phyloP scores from a whole-genome alignment of 345 rosid genomes.

The Erucastrum elatum region DNA sequence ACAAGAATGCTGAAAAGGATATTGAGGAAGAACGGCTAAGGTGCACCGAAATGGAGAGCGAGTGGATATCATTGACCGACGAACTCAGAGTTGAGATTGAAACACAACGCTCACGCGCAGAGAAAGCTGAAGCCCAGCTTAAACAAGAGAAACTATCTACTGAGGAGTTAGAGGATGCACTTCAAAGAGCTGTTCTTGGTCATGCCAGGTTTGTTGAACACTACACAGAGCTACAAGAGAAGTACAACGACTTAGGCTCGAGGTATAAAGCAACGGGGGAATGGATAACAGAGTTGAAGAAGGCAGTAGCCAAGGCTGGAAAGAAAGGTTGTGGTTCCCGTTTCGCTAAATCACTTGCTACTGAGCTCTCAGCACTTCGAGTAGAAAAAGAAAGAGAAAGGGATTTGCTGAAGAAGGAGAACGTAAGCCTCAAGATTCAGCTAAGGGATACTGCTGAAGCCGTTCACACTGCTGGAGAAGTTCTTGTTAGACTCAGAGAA shows the following conservation, averaged over 20 bases:
- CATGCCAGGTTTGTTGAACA: constrained; percentile 97
- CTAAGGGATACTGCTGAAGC: constrained; percentile 95
- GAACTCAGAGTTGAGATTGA: constrained; percentile 87
- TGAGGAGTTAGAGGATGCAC: constrained; percentile 89
- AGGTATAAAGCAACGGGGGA: constrained; percentile 74
- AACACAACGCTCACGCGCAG: constrained; percentile 67
- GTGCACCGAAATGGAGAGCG: constrained; percentile 97
- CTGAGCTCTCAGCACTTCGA: constrained; percentile 77
- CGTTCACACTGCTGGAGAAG: constrained; percentile 97
- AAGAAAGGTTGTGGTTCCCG: constrained; percentile 72
- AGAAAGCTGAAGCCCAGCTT: constrained; percentile 68
- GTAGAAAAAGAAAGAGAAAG: constrained; percentile 84
- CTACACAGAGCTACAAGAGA: constrained; percentile 87
- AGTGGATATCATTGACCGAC: constrained; percentile 90
- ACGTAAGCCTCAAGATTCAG: constrained; percentile 74
- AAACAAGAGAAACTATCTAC: constrained; percentile 62
- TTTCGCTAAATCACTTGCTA: constrained; percentile 70
- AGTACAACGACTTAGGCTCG: constrained; percentile 66
- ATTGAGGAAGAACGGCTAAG: constrained; percentile 72
- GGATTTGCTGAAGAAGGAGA: constrained; percentile 71
- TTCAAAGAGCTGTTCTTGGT: constrained; percentile 78
- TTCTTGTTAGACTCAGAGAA: constrained; percentile 86
- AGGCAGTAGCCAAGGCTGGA: constrained; percentile 87
- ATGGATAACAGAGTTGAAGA: constrained; percentile 86
- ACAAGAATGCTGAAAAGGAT: constrained; percentile 50